Evolutionary conservation across 371 early-diverging fungal genomes (phyloP), one percentile per base, ranked within the genome.

Genomic region (Mortierella sp.): DNA sequence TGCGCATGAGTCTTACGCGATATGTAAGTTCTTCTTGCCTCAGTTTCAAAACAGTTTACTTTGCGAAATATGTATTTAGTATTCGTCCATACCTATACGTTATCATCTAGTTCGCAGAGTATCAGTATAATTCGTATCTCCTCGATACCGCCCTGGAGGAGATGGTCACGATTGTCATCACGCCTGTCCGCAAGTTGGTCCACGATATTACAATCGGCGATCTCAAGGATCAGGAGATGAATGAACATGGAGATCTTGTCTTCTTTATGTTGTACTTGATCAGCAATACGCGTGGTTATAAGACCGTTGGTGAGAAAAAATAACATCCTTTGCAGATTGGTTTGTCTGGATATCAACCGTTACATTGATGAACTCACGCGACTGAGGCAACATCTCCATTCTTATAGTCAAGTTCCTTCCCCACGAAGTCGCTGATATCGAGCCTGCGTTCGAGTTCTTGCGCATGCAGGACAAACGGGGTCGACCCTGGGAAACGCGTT

Each of bases 211-310:
- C 81, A 53, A 66, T 78, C 51, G 64, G 70, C 5, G 60, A 68
- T 4, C 55, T 47, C 47, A 70, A 66, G 60, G 83, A 46, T 17
- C 55, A 71, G 54, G 27, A 28, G 21, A 59, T 65, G 66, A 72
- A 72, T 57, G 70, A 66, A 17, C 51, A 61, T 15, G 76, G 71
- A 12, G 24, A 31, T 3, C 53, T 51, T 3, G 70, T 84, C 5
- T 93, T 90, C 78, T 72, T 80, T 4, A 80, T 89, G 47, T 56
- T 95, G 23, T 91, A 93, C 75, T 64, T 83, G 19, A 70, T 95
- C 37, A 85, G 89, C 78, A 95, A 94, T 63, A 92, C 94, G n/a
- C 89, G 98, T 42, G 97, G 97, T 6, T 90, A 89, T 80, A 97
- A 97, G 67, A 92, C 91, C 1, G 76, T 90, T 58, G 87, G 90